Conservation (phyloP, 208 protist species). For the Leishmania amazonensis region DNA sequence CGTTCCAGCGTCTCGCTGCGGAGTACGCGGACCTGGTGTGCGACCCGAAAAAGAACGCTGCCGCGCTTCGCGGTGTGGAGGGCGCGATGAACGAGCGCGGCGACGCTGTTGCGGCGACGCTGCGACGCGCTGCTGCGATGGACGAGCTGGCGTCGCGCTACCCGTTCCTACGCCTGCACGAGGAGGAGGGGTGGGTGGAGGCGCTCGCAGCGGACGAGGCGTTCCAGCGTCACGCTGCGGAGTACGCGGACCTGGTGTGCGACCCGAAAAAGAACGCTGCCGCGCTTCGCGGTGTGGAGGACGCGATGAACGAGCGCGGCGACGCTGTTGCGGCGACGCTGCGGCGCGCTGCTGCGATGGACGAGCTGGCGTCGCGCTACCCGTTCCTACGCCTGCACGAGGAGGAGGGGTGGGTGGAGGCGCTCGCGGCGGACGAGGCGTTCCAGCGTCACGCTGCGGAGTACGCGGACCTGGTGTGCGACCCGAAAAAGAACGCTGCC, state of each 20-base stretch:
- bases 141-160: constrained; percentile 13
- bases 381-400: constrained; percentile 34
- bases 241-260: constrained; percentile 15
- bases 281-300: constrained; percentile 8
- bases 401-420: constrained; percentile 19
- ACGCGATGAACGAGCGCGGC: constrained; percentile 23
- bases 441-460: neutral
- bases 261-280: neutral
- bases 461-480: constrained; percentile 16
- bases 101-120: constrained; percentile 4
- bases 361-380: constrained; percentile 13
- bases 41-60: neutral
- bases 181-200: constrained; percentile 24
- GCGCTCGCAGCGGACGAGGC: constrained; percentile 9
- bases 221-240: neutral
- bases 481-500: neutral
- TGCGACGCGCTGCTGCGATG: neutral
- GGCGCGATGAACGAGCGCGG: constrained; percentile 23
- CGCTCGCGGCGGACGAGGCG: constrained; percentile 7
- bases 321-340: constrained; percentile 9
- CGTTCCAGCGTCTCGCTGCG: neutral
- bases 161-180: constrained; percentile 31
- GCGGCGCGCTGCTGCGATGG: neutral
- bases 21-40: constrained; percentile 15
- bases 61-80: constrained; percentile 5